Conservation (phyloP, 805 yeast genomes). For the Saccharomycopsis sp. region DNA sequence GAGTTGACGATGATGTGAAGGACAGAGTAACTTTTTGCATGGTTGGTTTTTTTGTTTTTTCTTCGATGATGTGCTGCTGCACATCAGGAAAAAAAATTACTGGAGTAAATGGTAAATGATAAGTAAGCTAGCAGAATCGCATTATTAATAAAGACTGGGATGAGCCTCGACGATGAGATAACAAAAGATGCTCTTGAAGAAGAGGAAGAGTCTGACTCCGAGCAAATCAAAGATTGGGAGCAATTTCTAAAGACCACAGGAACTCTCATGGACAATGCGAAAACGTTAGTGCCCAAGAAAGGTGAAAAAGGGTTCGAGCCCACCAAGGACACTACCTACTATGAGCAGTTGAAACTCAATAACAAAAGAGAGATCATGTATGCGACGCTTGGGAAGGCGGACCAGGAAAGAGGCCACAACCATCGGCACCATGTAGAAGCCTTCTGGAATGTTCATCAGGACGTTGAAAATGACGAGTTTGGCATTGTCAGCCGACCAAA, state of each 20-base stretch:
- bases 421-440: constrained; percentile 38
- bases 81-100: no score
- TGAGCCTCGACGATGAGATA: no score
- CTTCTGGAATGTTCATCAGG: constrained; percentile 30
- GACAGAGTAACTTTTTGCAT: no score
- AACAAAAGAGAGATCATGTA: constrained; percentile 18
- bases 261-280: background rate
- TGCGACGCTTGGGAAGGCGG: constrained; percentile 7
- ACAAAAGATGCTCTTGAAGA: no score
- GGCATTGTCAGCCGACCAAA: constrained; percentile 34
- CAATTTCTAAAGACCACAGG: constrained; percentile 5
- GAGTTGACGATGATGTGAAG: no score
- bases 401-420: constrained; percentile 12
- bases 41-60: no score
- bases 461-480: background rate
- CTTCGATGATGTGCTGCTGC: no score
- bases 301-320: constrained; percentile 22
- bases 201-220: constrained; percentile 14
- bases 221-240: constrained; percentile 16
- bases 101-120: no score
- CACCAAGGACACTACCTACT: constrained; percentile 8
- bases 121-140: no score
- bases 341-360: constrained; percentile 14
- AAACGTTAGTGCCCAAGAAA: constrained; percentile 14
- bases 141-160: no score